Evolutionary conservation across 2,329 filamentous ascomycete genomes (phyloP), one percentile per base, ranked within the genome.

Genomic region (Phialophora macrospora): DNA sequence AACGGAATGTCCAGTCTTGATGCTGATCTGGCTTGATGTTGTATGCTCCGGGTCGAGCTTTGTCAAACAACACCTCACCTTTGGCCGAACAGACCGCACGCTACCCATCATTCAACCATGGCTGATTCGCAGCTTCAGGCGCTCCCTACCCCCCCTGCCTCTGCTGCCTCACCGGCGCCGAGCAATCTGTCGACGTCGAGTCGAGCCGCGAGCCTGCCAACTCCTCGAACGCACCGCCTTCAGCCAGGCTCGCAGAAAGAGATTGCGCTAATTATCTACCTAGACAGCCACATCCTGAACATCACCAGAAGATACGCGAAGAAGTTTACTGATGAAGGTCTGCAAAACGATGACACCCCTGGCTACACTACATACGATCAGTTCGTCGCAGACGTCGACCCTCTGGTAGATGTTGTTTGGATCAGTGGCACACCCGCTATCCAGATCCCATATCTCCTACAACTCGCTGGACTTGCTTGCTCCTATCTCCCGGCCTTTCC

Each of bases 371-470:
- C 78, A 59, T 90, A 94, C 75, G 82, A 80, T 57, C 89, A 93
- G 73, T 85, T 92, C 4, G 91, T 87, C 61, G 85, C 81, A 63
- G 92, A 97, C 73, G 77, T 96, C 0, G 90, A 93, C 63, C 83
- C 83, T 5, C 75, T 97, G 12, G 79, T 96, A 17, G 90, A 96
- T 76, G 85, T 96, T 7, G 79, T 97, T 4, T 98, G 94, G 94
- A 85, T 92, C 24, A 92, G 89, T 32, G 92, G 90, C 9, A 97
- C 93, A 24, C 92, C 91, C 20, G 86, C 85, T 60, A 80, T 97
- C 8, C 92, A 97, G 78, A 87, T 94, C 12, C 91, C 93, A 1
- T 94, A 94, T 74, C 81, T 97, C 2, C 86, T 97, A 44, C 90
- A 88, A 62, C 80, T 97, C 55, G 91, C 92, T 0, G 85, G 90